Conservation (phyloP, 306 rosid species). For the Cercis canadensis region DNA sequence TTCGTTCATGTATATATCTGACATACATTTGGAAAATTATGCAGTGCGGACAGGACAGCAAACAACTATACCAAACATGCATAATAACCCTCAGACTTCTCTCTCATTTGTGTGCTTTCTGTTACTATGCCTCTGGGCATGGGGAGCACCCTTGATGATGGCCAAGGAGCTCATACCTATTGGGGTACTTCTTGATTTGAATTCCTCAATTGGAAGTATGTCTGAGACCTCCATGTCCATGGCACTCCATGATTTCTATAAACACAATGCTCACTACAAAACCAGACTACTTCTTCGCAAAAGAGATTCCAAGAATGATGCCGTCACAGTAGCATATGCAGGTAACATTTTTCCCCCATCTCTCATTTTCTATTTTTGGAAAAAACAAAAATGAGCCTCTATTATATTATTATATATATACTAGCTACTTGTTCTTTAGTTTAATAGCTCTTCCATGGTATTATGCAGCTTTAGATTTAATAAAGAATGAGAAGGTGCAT, state of each 20-base stretch:
- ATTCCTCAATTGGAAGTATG: neutral
- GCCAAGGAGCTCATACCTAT: conserved; percentile 26
- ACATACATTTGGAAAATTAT: too few species aligned
- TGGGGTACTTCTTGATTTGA: conserved; percentile 34
- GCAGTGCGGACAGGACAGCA: too few species aligned
- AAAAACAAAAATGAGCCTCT: too few species aligned
- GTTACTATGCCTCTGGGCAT: neutral
- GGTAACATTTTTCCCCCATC: neutral
- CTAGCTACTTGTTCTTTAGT: neutral
- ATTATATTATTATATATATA: too few species aligned
- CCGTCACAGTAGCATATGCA: conserved; percentile 30
- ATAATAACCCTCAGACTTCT: neutral
- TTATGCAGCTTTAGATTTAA: conserved; percentile 25
- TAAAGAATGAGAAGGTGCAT: conserved; percentile 33
- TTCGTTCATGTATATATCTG: too few species aligned
- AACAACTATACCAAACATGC: too few species aligned
- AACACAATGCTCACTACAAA: conserved; percentile 3
- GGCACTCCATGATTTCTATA: conserved; percentile 39
- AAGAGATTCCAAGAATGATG: conserved; percentile 26
- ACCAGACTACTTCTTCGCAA: conserved; percentile 16
- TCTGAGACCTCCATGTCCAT: conserved; percentile 31
- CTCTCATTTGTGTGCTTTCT: neutral
- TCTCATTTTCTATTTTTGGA: too few species aligned
- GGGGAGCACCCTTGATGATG: neutral
- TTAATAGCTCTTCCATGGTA: neutral